Evolutionary conservation across 1,284 basidiomycete species (phyloP).

Genomic region (Pseudozyma pruni): DNA sequence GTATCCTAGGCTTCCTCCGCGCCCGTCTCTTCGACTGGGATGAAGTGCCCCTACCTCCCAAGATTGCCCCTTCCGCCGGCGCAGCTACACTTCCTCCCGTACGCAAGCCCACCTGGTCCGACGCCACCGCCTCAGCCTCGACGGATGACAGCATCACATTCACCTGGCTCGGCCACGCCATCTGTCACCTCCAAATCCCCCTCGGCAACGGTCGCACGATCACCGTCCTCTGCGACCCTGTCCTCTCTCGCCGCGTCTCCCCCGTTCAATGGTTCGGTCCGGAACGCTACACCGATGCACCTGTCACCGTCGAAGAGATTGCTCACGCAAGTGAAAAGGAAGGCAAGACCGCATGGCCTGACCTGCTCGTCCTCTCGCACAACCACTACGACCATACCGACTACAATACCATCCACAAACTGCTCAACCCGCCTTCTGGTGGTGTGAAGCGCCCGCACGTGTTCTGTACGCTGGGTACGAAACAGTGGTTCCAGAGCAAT

Average conservation of each 20-base stretch:
- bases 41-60: slow-evolving; percentile 42
- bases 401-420: slow-evolving; percentile 45
- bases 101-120: slow-evolving; percentile 30
- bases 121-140: background rate
- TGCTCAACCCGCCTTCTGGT: slow-evolving; percentile 24
- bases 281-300: slow-evolving; percentile 47
- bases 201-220: slow-evolving; percentile 24
- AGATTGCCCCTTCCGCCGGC: slow-evolving; percentile 13
- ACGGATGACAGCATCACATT: slow-evolving; percentile 30
- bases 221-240: slow-evolving; percentile 56
- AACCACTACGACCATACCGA: slow-evolving; percentile 63
- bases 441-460: slow-evolving; percentile 44
- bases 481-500: slow-evolving; percentile 47
- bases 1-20: slow-evolving; percentile 43
- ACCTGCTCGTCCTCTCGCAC: slow-evolving; percentile 53
- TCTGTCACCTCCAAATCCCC: slow-evolving; percentile 49
- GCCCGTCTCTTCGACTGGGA: slow-evolving; percentile 57
- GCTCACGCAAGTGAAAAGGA: slow-evolving; percentile 16
- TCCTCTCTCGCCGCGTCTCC: slow-evolving; percentile 50
- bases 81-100: slow-evolving; percentile 32
- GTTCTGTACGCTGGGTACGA: slow-evolving; percentile 54
- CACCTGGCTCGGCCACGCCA: slow-evolving; percentile 60
- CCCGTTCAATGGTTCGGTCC: slow-evolving; percentile 58
- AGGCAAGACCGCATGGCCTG: slow-evolving; percentile 48
- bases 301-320: slow-evolving; percentile 50